phyloP scores from a whole-genome alignment of 2,329 filamentous ascomycete species.

The Claviceps arundinis region DNA sequence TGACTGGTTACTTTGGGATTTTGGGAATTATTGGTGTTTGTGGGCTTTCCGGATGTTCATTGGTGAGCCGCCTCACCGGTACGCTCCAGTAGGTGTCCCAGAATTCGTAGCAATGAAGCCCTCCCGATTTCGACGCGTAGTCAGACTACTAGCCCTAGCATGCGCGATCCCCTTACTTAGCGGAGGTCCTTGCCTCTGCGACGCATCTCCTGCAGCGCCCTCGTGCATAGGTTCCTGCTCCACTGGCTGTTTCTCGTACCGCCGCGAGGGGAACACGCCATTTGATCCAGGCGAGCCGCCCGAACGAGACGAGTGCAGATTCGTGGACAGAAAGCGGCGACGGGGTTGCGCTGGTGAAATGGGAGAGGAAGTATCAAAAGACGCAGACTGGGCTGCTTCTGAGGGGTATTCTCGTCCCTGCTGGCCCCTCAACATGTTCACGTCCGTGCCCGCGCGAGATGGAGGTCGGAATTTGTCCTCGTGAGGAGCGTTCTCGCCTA shows the following conservation, averaged over 20 bases:
- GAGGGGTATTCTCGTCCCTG: slow-evolving; percentile 14
- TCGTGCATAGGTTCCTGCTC: slow-evolving; percentile 21
- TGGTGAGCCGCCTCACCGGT: slow-evolving; percentile 28
- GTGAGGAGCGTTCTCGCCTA: slow-evolving; percentile 33
- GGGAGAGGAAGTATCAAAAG: slow-evolving; percentile 19
- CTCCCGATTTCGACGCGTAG: slow-evolving; percentile 29
- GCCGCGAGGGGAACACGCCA: slow-evolving; percentile 29
- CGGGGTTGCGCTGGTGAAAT: slow-evolving; percentile 37
- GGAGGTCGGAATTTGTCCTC: slow-evolving; percentile 39
- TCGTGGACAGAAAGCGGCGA: slow-evolving; percentile 37
- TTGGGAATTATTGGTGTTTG: no score
- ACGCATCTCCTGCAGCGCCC: not conserved
- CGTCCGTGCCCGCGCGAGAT: slow-evolving; percentile 45
- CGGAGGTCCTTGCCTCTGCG: slow-evolving; percentile 17
- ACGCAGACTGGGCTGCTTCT: slow-evolving; percentile 20
- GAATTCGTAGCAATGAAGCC: slow-evolving; percentile 23
- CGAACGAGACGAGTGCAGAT: slow-evolving; percentile 31
- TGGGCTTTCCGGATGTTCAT: not conserved
- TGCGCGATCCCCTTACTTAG: slow-evolving; percentile 28
- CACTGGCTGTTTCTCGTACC: slow-evolving; percentile 31
- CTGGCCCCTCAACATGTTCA: slow-evolving; percentile 23
- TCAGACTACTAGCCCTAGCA: slow-evolving; percentile 33
- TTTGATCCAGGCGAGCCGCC: slow-evolving; percentile 25
- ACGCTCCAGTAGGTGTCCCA: slow-evolving; percentile 27
- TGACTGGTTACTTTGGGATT: not conserved